A percentile compares a stretch with the other conserved stretches of the same genome.
Conservation (phyloP, 768 basidiomycete genomes). For the Cyclocybe cylindracea region DNA sequence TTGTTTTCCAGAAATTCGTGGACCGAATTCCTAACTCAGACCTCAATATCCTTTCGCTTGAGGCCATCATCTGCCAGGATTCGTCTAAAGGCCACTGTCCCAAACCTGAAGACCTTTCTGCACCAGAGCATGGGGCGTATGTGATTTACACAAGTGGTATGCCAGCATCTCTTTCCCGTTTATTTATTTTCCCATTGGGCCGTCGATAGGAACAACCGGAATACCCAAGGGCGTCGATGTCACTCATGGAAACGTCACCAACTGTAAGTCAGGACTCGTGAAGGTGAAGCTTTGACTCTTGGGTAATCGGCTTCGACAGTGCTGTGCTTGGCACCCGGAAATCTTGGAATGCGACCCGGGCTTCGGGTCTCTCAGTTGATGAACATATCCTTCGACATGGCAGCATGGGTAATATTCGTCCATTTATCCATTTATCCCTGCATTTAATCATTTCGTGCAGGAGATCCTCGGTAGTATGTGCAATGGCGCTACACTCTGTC, state of each 20-base stretch:
- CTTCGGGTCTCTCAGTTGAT: slow-evolving; percentile 58
- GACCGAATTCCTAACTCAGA: slow-evolving; percentile 29
- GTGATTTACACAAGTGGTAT: slow-evolving; percentile 64
- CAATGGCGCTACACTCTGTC: slow-evolving; percentile 55
- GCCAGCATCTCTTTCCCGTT: slow-evolving; percentile 14
- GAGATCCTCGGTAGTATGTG: slow-evolving; percentile 55
- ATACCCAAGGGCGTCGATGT: slow-evolving; percentile 63
- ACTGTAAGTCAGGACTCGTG: slow-evolving; percentile 37
- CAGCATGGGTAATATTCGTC: slow-evolving; percentile 47
- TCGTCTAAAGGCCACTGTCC: slow-evolving; percentile 25
- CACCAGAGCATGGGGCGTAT: slow-evolving; percentile 48
- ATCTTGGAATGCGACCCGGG: slow-evolving; percentile 58
- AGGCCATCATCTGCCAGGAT: slow-evolving; percentile 20
- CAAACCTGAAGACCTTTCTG: slow-evolving; percentile 39
- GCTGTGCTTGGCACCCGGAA: slow-evolving; percentile 48
- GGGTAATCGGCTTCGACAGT: slow-evolving; percentile 32
- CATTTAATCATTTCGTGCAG: slow-evolving; percentile 38
- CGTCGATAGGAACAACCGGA: slow-evolving; percentile 49
- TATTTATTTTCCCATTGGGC: background rate
- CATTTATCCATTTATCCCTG: slow-evolving; percentile 23
- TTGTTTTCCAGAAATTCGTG: slow-evolving; percentile 43
- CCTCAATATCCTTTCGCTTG: slow-evolving; percentile 27
- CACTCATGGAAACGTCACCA: slow-evolving; percentile 59
- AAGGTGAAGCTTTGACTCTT: slow-evolving; percentile 15
- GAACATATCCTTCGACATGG: slow-evolving; percentile 70